These are phyloP conservation scores for Nakazawaea wyomingensis DNA, from an alignment of 805 yeast genomes.

Conservation along the genomic window DNA sequence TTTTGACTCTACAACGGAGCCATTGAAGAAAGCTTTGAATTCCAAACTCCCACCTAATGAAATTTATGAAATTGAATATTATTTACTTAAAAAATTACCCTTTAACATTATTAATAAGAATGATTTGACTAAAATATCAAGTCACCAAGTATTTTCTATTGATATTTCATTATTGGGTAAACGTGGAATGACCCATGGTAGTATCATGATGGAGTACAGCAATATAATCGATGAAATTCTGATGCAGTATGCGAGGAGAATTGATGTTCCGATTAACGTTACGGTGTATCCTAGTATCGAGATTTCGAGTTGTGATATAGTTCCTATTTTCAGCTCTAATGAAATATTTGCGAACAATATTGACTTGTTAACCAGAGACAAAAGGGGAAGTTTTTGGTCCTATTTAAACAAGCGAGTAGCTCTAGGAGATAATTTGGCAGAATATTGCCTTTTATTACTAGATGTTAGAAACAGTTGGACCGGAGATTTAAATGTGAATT, in stretches of 20 bases:
- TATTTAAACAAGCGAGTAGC: conserved; percentile 6
- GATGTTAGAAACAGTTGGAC: conserved; percentile 84
- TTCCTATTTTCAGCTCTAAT: conserved; percentile 42
- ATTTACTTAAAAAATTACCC: conserved; percentile 52
- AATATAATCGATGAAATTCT: conserved; percentile 24
- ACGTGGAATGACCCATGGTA: conserved; percentile 64
- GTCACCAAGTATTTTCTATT: conserved; percentile 35
- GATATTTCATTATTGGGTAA: conserved; percentile 64
- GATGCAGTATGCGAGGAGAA: conserved; percentile 42
- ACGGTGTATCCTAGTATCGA: conserved; percentile 73
- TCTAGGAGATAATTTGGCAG: conserved; percentile 33
- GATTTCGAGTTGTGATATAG: conserved; percentile 67
- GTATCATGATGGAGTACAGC: conserved; percentile 62
- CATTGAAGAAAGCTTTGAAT: conserved; percentile 47
- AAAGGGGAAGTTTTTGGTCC: conserved; percentile 6
- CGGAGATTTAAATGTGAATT: conserved; percentile 37
- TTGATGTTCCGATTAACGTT: conserved; percentile 63
- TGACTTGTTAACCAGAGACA: not conserved
- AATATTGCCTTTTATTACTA: conserved; percentile 59
- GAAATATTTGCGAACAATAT: conserved; percentile 20
- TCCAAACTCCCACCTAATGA: conserved; percentile 54
- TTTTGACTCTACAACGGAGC: conserved; percentile 69
- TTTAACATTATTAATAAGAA: conserved; percentile 46
- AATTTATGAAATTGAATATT: conserved; percentile 70
- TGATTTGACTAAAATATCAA: conserved; percentile 34